A percentile compares a stretch with the other conserved stretches of the same genome.
Conservation (phyloP, 345 rosid genomes). For the Dipteronia sinensis region DNA sequence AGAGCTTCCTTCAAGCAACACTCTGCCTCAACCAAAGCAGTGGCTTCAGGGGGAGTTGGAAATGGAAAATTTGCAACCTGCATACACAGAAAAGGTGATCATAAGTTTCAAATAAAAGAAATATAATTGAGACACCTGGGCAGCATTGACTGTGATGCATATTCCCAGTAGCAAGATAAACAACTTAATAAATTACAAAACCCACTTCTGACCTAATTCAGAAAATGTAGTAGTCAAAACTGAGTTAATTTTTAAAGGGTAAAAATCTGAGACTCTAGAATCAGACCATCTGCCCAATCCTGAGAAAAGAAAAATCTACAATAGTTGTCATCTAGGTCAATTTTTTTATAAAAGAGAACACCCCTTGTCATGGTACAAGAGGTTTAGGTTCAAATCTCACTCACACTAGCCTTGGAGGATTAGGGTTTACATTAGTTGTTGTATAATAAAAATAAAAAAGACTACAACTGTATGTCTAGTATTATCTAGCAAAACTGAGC, state of each 20-base stretch:
- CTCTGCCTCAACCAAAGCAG: conserved; percentile 70
- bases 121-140: neutral
- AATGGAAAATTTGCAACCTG: conserved; percentile 93
- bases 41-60: conserved; percentile 76
- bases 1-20: conserved; percentile 68
- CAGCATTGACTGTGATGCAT: neutral
- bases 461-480: neutral
- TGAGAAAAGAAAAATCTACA: neutral
- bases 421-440: neutral
- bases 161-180: neutral
- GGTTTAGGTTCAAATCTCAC: neutral
- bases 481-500: neutral
- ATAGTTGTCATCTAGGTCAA: neutral
- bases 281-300: neutral
- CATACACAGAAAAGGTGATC: neutral
- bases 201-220: neutral
- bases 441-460: too few relatives aligned
- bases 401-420: neutral
- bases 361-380: neutral
- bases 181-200: neutral
- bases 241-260: neutral
- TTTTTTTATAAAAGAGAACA: neutral
- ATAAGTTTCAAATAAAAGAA: neutral
- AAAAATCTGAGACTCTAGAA: neutral
- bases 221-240: neutral